Evolutionary conservation across 1,139 yeast species (phyloP), one percentile per base, ranked within the genome.

Genomic region (Blastobotrys petasosporus): DNA sequence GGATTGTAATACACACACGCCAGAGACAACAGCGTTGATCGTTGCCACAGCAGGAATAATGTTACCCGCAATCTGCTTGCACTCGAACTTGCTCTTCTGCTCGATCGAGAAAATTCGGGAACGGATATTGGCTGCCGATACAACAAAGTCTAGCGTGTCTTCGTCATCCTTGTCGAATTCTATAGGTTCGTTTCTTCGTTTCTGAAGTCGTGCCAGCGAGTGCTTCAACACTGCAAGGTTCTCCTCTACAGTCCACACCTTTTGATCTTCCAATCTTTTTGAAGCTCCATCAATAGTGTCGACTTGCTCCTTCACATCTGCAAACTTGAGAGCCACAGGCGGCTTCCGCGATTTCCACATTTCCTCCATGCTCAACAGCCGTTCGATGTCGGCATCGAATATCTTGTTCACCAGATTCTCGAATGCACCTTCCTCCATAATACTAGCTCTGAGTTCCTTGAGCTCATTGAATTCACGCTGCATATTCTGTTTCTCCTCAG

Each of bases 1-100:
- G 0, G 90, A 83, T 45, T 80, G 82, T 47, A 90, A 63, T 11
- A 88, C 81, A 23, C 94, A 83, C 51, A 88, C 76, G 0, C 98
- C 98, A 0, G 97, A 90, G 52, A 92, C 82, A 16, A 92, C 82
- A 1, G 98, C 97, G 63, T 94, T 94, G 9, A 97, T 92, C 1
- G 98, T 92, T 10, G 98, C 98, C 56, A 94, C 90, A 0, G 98
- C 98, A 0, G 99, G 98, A 43, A 94, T 92, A 58, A 94, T 94
- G 63, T 92, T 92, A 8, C 99, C 99, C 0, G 98, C 98, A 56
- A 90, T 88, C 61, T 94, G 80, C 63, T 94, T 94, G 54, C 85
- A 79, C 52, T 87, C 95, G 59, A 94, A 94, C 55, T 86, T 84
- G 12, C 95, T 73, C 62, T 85, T 83, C 47, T 72, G 59, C 28